Base-by-base conservation (phyloP, 2,329 filamentous ascomycete genomes). In the Curvularia lunata region DNA sequence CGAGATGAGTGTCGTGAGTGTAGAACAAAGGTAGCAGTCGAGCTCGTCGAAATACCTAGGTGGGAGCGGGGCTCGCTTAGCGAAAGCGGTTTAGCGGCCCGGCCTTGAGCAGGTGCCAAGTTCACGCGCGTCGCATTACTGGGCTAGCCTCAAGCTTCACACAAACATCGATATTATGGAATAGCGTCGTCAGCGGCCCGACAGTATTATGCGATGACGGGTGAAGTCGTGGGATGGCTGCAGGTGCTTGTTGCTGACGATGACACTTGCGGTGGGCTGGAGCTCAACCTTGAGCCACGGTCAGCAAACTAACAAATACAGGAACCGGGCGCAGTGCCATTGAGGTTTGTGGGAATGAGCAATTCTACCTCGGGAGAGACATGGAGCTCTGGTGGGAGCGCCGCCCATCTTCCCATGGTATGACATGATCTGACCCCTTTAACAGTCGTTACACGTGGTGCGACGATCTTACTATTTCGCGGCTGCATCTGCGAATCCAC, bases 401-500 rank as follows among this genome's bases (percentile, higher is more conserved):
- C 30, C 43, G 46, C 50, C 25, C 46, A 37, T 34, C 30, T 50
- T 19, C 8, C 48, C 25, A n/a, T 42, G 51, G n/a, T 41, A 25
- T 34, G 52, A 53, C 49, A 43, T 59, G 47, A 59, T 64, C 59
- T 73, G 47, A 72, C 52, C 42, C 19, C 27, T 10, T n/a, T 16
- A 5, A 42, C 41, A 76, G 74, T 54, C 69, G 68, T 25, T 68
- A 71, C 48, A 57, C 60, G 37, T 77, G 73, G 74, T 56, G 59
- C 13, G 71, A 76, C 45, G 64, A 67, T 50, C 54, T 65, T 8
- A 69, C 66, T 34, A 77, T 83, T 18, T 83, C 81, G 16, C 79
- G 77, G 32, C 72, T 75, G 52, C 81, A 83, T 70, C 62, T 83
- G 16, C 75, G 74, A 21, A 70, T 83, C 42, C 79, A 80, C 60